These are phyloP conservation scores for Naematelia encephala DNA, from an alignment of 768 basidiomycete species.

Conservation along the genomic window DNA sequence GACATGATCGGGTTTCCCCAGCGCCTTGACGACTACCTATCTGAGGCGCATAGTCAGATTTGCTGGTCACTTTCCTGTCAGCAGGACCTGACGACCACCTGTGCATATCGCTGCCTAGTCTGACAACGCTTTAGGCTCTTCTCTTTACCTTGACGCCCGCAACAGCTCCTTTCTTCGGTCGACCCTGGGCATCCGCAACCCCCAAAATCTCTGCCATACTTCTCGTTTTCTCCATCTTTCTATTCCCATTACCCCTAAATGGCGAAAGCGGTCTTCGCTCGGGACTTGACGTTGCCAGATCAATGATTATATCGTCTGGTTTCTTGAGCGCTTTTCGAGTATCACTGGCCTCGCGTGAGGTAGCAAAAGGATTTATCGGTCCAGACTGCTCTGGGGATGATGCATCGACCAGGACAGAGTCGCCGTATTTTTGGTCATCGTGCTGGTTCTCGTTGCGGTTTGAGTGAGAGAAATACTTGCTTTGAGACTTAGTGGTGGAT, in stretches of 20 bases:
- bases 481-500: background rate
- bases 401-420: background rate
- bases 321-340: background rate
- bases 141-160: conserved; percentile 25
- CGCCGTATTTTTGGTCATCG: background rate
- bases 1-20: too few relatives aligned
- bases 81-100: too few relatives aligned
- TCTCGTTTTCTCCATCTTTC: background rate
- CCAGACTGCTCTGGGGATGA: background rate
- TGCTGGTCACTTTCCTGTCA: too few relatives aligned
- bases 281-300: background rate
- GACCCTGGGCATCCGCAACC: conserved; percentile 24
- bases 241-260: background rate
- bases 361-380: background rate
- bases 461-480: background rate
- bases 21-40: too few relatives aligned
- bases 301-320: background rate
- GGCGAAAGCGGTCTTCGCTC: background rate
- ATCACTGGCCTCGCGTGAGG: background rate
- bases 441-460: background rate
- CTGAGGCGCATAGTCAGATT: too few relatives aligned
- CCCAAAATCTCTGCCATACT: conserved; percentile 22
- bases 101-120: too few relatives aligned
- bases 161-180: conserved; percentile 29
- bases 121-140: conserved; percentile 8